Evolutionary conservation across 768 basidiomycete genomes (phyloP).

Genomic region (Naganishia onofrii): DNA sequence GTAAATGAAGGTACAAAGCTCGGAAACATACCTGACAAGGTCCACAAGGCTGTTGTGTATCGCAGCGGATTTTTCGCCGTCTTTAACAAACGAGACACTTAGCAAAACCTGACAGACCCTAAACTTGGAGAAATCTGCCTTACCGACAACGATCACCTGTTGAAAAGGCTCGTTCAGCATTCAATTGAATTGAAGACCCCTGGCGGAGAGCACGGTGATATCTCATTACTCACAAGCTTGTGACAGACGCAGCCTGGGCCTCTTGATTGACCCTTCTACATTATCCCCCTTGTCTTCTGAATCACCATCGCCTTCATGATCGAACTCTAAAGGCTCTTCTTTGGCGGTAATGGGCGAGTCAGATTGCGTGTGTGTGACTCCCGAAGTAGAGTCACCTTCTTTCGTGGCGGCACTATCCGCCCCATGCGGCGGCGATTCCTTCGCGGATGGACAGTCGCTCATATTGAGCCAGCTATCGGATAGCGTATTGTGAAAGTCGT

Average conservation of each 20-base stretch:
- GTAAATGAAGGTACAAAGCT: background rate
- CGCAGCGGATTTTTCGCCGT: slow-evolving; percentile 37
- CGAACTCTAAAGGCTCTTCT: slow-evolving; percentile 1
- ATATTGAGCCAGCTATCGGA: background rate
- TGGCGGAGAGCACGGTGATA: background rate
- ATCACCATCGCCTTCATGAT: slow-evolving; percentile 15
- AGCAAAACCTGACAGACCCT: background rate
- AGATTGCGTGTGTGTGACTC: background rate
- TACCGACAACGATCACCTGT: slow-evolving; percentile 33
- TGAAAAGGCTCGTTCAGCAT: background rate
- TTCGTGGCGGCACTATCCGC: background rate
- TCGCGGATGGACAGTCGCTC: background rate
- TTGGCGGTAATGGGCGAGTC: background rate
- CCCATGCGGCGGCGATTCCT: background rate
- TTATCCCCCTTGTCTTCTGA: slow-evolving; percentile 22
- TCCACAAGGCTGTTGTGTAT: slow-evolving; percentile 51
- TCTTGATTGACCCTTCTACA: slow-evolving; percentile 27
- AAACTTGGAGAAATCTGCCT: slow-evolving; percentile 13
- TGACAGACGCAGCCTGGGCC: slow-evolving; percentile 31
- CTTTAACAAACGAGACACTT: background rate
- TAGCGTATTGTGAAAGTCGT: background rate
- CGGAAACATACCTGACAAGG: slow-evolving; percentile 38
- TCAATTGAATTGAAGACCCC: background rate
- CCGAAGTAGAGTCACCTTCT: background rate
- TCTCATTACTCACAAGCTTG: slow-evolving; percentile 31